Conservation (phyloP, 345 rosid genomes). For the Brassica incana region DNA sequence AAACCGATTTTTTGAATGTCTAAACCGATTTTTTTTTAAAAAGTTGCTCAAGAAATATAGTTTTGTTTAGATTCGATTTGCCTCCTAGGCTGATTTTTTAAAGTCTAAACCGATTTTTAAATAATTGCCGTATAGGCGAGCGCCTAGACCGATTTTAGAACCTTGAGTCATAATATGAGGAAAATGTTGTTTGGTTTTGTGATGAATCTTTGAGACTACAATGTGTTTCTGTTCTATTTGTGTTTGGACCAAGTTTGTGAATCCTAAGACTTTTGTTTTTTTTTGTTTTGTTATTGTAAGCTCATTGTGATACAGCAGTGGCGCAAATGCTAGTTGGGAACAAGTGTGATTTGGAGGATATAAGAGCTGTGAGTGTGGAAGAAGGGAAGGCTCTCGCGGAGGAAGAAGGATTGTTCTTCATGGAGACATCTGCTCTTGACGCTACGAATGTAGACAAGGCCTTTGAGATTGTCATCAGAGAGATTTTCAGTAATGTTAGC, state of each 20-base stretch:
- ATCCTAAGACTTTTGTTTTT: not conserved
- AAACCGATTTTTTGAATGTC: no score
- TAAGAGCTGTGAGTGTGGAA: conserved; percentile 67
- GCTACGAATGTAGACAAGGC: conserved; percentile 83
- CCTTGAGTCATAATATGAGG: not conserved
- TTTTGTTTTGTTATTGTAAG: conserved; percentile 44
- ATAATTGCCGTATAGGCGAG: no score
- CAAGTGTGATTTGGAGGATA: conserved; percentile 82
- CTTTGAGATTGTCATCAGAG: conserved; percentile 81
- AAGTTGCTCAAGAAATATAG: no score
- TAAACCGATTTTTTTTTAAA: no score
- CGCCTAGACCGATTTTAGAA: not conserved
- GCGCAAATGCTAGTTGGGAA: conserved; percentile 93
- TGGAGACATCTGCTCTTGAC: conserved; percentile 94
- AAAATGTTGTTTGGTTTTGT: not conserved
- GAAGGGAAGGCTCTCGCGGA: conserved; percentile 83
- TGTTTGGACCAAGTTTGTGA: not conserved
- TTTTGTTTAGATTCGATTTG: no score
- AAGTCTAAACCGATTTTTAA: no score
- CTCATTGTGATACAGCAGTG: conserved; percentile 71
- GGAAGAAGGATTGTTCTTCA: conserved; percentile 79
- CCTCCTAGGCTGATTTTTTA: no score
- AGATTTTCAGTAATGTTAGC: conserved; percentile 74
- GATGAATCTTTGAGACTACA: not conserved
- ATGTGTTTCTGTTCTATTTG: not conserved